Base-by-base conservation (phyloP, 169 alveolate genomes). In the Amoebophrya sp. region DNA sequence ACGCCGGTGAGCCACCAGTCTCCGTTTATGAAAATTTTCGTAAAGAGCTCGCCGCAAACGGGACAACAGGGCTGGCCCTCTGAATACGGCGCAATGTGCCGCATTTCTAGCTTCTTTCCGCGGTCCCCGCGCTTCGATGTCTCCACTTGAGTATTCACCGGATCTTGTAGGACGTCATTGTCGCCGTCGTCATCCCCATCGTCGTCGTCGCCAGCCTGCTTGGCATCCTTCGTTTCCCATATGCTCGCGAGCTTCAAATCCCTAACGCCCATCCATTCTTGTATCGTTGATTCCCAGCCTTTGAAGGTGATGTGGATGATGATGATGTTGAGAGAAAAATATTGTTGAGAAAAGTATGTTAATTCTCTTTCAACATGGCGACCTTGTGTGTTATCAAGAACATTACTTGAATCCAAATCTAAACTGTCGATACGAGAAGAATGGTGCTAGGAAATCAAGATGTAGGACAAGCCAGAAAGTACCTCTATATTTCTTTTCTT, bases 21-120 rank as follows among this genome's bases (percentile, higher is more conserved):
- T 0, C 83, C 83, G 83, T 65, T 65, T 1, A 65, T 6, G 83
- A 65, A 65, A 47, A 47, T 36, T 36, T 65, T 65, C 38, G 10
- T 65, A 36, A 65, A 65, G 83, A 65, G 83, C 33, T 65, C 83
- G 12, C 83, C 83, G 83, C 83, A 65, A 36, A 26, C 33, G 10
- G 83, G 83, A 36, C 83, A 65, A 26, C 83, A 65, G 83, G 83
- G 83, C 26, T 65, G 83, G 36, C 83, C 83, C n/a, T 65, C 83
- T 36, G 83, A 65, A 36, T 65, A 65, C 38, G 83, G 83, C 83
- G 83, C 83, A 6, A 65, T 26, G 26, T 65, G 18, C n/a, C n/a
- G 39, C 83, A 12, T 65, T 6, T 1, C 83, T n/a, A n/a, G n/a
- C n/a, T n/a, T n/a, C n/a, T n/a, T n/a, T n/a, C n/a, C n/a, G n/a